Evolutionary conservation across 345 rosid species (phyloP), one percentile per base, ranked within the genome.

Genomic region (Anastatica hierochuntica): DNA sequence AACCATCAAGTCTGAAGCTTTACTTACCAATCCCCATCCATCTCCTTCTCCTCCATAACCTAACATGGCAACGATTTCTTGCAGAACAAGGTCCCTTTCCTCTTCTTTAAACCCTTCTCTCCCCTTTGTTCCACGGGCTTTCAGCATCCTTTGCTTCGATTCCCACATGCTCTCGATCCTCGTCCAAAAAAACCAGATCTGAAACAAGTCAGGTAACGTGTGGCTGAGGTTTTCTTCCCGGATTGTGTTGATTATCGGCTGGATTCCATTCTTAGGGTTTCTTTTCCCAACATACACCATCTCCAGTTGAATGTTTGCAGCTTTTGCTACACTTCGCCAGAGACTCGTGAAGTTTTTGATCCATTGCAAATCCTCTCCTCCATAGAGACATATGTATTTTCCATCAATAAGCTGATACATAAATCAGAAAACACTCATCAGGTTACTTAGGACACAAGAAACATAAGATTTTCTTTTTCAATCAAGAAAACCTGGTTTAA

Each of bases 111-210:
- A 13, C 43, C 56, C 63, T 43, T 60, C 19, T 12, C 27, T 26
- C 16, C 43, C 27, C n/a, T n/a, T 67, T 13, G 33, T 46, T 33
- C 56, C n/a, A 0, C 18, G 49, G 21, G 56, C 43, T 40, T 68
- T 68, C 5, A 68, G 63, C 68, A 62, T 62, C 36, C 68, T 37
- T 36, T 68, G 72, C 75, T 84, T 87, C 34, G 96, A 87, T 74
- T 77, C 86, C 38, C 89, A 38, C 96, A 87, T 87, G 63, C 85
- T 77, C 58, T 90, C 85, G 0, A 90, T 49, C 56, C 98, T 73
- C 8, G 82, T 86, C 98, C 98, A 90, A 66, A 90, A 90, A 70
- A 80, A 84, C 88, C 84, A 79, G 7, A 77, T 60, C 38, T 62
- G 56, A 29, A 67, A 51, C 35, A 76, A 43, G 69, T 74, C 75